phyloP scores from a whole-genome alignment of 2,329 filamentous ascomycete genomes.

The Cladophialophora yegresii region DNA sequence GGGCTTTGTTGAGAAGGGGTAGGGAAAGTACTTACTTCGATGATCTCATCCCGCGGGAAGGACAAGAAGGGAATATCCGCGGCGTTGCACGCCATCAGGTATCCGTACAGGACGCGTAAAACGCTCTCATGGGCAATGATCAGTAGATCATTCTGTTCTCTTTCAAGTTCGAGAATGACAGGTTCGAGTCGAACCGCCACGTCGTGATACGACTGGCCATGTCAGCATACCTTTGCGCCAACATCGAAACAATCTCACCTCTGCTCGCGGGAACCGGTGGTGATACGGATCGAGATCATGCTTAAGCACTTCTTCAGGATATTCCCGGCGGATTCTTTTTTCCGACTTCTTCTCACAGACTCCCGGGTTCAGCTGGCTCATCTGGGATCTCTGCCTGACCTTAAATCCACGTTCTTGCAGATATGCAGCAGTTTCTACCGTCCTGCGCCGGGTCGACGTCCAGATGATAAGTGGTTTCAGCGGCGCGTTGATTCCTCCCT shows the following conservation, averaged over 20 bases:
- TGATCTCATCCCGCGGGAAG: constrained; percentile 95
- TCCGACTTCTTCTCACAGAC: constrained; percentile 95
- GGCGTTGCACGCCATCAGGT: constrained; percentile 97
- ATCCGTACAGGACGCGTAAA: constrained; percentile 93
- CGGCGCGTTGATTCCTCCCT: constrained; percentile 67
- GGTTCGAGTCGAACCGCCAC: constrained; percentile 96
- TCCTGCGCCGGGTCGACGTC: constrained; percentile 89
- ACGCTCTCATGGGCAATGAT: constrained; percentile 98
- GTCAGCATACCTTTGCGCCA: constrained; percentile 12
- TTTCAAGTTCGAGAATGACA: constrained; percentile 94
- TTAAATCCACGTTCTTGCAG: constrained; percentile 79
- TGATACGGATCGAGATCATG: constrained; percentile 96
- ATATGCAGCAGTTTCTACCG: constrained; percentile 83
- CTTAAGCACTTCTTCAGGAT: constrained; percentile 87
- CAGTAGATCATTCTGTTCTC: constrained; percentile 94
- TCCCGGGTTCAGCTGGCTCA: constrained; percentile 96
- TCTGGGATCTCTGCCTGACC: constrained; percentile 87
- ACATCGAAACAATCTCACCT: constrained; percentile 57
- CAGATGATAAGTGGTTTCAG: constrained; percentile 84
- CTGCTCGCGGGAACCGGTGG: constrained; percentile 90
- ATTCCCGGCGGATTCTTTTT: constrained; percentile 73
- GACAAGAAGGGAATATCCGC: constrained; percentile 89
- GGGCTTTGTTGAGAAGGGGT: background rate
- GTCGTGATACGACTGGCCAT: constrained; percentile 84
- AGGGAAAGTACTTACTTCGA: constrained; percentile 63